Evolutionary conservation across 768 basidiomycete species (phyloP).

Genomic region (Leccinum variicolor): DNA sequence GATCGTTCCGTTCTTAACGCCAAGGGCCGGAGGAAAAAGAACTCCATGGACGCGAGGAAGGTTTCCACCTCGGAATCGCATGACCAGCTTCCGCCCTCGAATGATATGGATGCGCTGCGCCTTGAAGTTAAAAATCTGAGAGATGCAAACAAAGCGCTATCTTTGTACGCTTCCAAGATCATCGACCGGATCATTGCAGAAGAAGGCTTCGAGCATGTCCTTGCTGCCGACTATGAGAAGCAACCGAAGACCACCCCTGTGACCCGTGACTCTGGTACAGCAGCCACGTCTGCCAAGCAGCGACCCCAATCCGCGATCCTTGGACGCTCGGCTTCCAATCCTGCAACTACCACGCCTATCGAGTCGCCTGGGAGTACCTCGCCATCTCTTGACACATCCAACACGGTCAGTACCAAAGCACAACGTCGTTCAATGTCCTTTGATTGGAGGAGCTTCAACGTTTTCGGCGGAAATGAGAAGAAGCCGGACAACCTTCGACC

Average conservation of each 20-base stretch:
- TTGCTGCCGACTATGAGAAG: conserved; percentile 87
- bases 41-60: conserved; percentile 29
- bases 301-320: conserved; percentile 65
- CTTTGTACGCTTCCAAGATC: conserved; percentile 95
- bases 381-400: conserved; percentile 23
- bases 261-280: conserved; percentile 19
- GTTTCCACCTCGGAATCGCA: conserved; percentile 36
- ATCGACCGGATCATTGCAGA: conserved; percentile 95
- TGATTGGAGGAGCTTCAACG: conserved; percentile 77
- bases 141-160: conserved; percentile 94
- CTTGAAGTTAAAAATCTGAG: conserved; percentile 89
- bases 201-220: conserved; percentile 95
- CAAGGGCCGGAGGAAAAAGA: conserved; percentile 46
- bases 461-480: conserved; percentile 62
- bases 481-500: conserved; percentile 64
- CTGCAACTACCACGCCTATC: conserved; percentile 34
- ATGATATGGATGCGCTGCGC: conserved; percentile 72
- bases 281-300: conserved; percentile 34
- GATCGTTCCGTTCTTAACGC: conserved; percentile 43
- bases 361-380: conserved; percentile 21
- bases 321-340: conserved; percentile 34
- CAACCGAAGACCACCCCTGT: conserved; percentile 43
- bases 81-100: conserved; percentile 42
- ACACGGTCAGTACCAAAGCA: conserved; percentile 34
- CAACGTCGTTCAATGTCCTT: conserved; percentile 80